Base-by-base conservation (phyloP, 164 flowering plant genomes). In the Magnolia kwangsiensis region DNA sequence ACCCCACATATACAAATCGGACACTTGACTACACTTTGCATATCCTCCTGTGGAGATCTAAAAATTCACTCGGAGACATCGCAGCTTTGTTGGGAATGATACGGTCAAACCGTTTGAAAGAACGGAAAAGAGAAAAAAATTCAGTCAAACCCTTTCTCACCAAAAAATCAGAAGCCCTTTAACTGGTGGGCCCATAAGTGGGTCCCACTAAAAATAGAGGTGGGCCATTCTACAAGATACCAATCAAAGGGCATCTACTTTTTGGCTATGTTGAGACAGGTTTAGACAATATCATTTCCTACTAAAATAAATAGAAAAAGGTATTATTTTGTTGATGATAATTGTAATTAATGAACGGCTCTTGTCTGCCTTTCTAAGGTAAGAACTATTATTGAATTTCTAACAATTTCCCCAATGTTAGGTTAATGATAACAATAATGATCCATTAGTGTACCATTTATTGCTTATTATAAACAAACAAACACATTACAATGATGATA, bases 201-300 rank as follows among this genome's bases (percentile, higher is more conserved):
- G 68, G 68, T 20, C 29, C 21, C 8, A 29, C 68, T 21, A 65
- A 21, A 4, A 21, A 65, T 20, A 6, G 29, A 65, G 24, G 7
- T 18, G 29, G 29, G 13, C 29, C 68, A 8, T 18, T 2, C 23
- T 21, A n/a, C 19, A 63, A 65, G 16, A 65, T 24, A 24, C 29
- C 29, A 65, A 65, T 65, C 8, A 65, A 65, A 23, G 21, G 68
- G 68, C 68, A 65, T 65, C 68, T 65, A 23, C 11, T 65, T 65
- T 23, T 23, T 10, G 11, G 13, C 13, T 21, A 20, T 65, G 29
- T 65, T 65, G 24, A 37, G 45, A 37, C 45, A 6, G 65, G 68
- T 24, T 65, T 29, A n/a, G 24, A 24, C 68, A 65, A 24, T 23
- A 65, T 65, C 68, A 65, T 21, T 65, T 20, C 24, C 29, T 20